Base-by-base conservation (phyloP, 331 rosid genomes). In the Rosa hybrid region DNA sequence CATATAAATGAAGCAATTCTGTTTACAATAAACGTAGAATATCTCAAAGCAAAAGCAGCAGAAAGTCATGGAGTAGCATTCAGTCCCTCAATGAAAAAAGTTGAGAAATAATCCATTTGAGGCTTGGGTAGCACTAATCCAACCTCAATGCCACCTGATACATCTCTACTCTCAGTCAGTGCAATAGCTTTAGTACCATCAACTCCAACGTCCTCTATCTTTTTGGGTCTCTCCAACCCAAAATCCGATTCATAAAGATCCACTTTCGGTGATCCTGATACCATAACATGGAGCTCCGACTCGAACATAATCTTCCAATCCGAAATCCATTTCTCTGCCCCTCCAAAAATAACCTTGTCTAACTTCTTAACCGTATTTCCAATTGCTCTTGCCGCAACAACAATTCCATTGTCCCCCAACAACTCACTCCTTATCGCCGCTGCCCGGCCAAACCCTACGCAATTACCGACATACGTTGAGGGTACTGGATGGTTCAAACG, bases 141-240 rank as follows among this genome's bases (percentile, higher is more conserved):
- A 2, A 90, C 72, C 77, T 90, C 91, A 38, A 90, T 87, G 10
- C 93, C 93, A 67, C 87, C 88, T 1, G 71, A 75, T 9, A 17
- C n/a, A 17, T 86, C 79, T 69, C 88, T 88, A 49, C 86, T 86
- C 71, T 86, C 78, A 4, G 72, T 5, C 1, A 84, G 77, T 51
- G 90, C 85, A 74, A 90, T 67, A 25, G 78, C 88, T 46, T 72
- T 81, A 48, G 25, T 79, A 42, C 48, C 53, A 46, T 90, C 88
- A 79, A 86, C 84, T 49, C 84, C 85, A 50, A 85, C 62, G 45
- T 86, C 90, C 71, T 90, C 88, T 60, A 88, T 86, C 59, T 85
- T 88, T 76, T 81, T 82, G 8, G 92, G 77, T 54, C 62, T 73
- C 0, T 89, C 94, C 86, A 85, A 83, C 77, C 92, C 92, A 68